Conservation (phyloP, 2,329 filamentous ascomycete genomes). For the Ramularia endophylla region DNA sequence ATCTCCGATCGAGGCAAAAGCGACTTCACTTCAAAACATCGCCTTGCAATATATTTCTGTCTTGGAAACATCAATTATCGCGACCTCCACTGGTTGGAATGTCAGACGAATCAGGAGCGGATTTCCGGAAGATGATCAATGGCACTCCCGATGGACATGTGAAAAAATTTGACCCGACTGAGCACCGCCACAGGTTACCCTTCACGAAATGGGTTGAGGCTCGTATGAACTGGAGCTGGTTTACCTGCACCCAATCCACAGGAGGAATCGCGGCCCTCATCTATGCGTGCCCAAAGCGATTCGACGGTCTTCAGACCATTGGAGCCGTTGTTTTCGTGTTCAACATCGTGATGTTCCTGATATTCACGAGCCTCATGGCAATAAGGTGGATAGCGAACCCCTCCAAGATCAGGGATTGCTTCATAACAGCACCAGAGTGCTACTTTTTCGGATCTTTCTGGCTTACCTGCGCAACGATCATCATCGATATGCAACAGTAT, state of each 20-base stretch:
- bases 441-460: conserved; percentile 69
- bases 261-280: conserved; percentile 64
- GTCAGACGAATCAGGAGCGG: background rate
- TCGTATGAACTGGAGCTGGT: conserved; percentile 47
- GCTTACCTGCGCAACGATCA: conserved; percentile 61
- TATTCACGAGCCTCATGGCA: conserved; percentile 50
- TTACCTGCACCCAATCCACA: conserved; percentile 68
- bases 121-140: too few relatives aligned
- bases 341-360: conserved; percentile 59
- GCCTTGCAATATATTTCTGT: too few relatives aligned
- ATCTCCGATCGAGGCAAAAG: too few relatives aligned
- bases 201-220: conserved; percentile 13
- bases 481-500: conserved; percentile 62
- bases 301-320: conserved; percentile 57
- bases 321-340: conserved; percentile 62
- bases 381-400: conserved; percentile 58
- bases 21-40: too few relatives aligned
- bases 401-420: conserved; percentile 50
- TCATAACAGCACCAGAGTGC: conserved; percentile 59
- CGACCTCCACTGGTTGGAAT: background rate
- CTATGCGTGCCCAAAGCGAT: conserved; percentile 56
- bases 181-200: conserved; percentile 9
- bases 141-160: conserved; percentile 20
- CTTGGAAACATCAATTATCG: background rate
- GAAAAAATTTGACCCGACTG: background rate